Evolutionary conservation across 495 filamentous ascomycete genomes (phyloP).

Genomic region (Saxophila tyrrhenica): DNA sequence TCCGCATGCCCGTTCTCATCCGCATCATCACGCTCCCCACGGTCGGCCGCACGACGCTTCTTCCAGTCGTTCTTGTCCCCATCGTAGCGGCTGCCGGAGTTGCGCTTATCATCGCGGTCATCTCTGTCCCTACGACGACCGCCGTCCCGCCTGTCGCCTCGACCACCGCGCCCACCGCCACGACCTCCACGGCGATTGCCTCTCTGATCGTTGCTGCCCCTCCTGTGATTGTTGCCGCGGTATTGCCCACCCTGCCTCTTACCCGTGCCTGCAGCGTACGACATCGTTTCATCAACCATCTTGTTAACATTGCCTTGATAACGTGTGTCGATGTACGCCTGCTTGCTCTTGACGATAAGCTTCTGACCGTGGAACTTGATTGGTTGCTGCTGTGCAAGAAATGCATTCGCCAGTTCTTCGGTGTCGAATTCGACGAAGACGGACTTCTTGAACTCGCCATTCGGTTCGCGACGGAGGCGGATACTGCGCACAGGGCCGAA

Average conservation of each 20-base stretch:
- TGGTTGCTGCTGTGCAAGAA: slow-evolving; percentile 66
- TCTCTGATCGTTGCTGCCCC: too few relatives aligned
- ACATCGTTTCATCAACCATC: slow-evolving; percentile 40
- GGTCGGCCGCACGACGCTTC: neutral
- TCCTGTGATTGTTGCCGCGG: slow-evolving; percentile 6
- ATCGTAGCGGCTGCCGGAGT: neutral
- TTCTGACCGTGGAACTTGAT: slow-evolving; percentile 54
- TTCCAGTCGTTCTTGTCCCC: slow-evolving; percentile 4
- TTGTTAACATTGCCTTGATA: slow-evolving; percentile 62
- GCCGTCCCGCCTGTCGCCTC: slow-evolving; percentile 4
- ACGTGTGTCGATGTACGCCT: slow-evolving; percentile 74
- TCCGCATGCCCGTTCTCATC: neutral
- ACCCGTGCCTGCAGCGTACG: slow-evolving; percentile 9
- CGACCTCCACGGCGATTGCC: neutral
- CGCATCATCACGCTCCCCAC: slow-evolving; percentile 11
- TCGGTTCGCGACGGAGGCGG: slow-evolving; percentile 66
- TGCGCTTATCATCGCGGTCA: slow-evolving; percentile 10
- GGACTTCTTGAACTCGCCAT: slow-evolving; percentile 71
- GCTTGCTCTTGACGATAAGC: slow-evolving; percentile 71
- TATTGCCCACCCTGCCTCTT: neutral
- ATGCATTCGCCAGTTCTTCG: slow-evolving; percentile 62
- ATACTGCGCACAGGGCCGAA: slow-evolving; percentile 73
- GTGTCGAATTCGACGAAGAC: slow-evolving; percentile 84
- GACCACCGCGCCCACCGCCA: neutral
- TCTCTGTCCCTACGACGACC: slow-evolving; percentile 2